These are phyloP conservation scores for Mikania micrantha DNA, from an alignment of 129 eudicot genomes.

Conservation along the genomic window DNA sequence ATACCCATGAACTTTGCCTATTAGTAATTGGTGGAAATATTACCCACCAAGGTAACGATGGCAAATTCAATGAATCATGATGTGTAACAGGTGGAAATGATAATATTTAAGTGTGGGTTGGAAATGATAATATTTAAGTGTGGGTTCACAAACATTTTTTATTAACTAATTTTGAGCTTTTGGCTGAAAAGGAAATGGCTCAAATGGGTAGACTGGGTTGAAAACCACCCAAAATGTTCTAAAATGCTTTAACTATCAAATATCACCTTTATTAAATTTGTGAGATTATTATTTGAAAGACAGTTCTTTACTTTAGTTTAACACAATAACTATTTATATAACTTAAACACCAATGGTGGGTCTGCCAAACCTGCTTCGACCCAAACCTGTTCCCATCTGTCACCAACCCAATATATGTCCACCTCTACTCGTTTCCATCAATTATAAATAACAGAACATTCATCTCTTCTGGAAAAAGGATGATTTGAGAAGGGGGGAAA, in stretches of 20 bases:
- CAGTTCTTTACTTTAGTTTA: neutral
- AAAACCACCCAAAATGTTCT: neutral
- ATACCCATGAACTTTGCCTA: neutral
- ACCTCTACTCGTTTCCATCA: neutral
- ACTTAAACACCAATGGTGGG: neutral
- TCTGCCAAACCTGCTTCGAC: neutral
- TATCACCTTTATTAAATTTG: neutral
- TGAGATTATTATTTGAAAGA: neutral
- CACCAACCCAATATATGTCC: neutral
- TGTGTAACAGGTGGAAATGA: too few species aligned
- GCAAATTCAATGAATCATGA: neutral
- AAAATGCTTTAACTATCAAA: neutral
- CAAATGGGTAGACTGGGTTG: neutral
- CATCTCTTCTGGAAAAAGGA: neutral
- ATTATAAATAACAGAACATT: neutral
- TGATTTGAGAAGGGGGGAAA: neutral
- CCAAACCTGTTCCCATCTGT: neutral
- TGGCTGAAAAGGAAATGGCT: neutral
- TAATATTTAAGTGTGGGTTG: neutral
- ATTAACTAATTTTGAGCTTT: neutral
- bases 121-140: neutral
- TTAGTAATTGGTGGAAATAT: too few species aligned
- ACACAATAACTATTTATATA: neutral
- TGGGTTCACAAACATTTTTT: neutral
- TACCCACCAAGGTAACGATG: neutral